phyloP scores from a whole-genome alignment of 108 stramenopile species.

The Skeletonema menzelii region DNA sequence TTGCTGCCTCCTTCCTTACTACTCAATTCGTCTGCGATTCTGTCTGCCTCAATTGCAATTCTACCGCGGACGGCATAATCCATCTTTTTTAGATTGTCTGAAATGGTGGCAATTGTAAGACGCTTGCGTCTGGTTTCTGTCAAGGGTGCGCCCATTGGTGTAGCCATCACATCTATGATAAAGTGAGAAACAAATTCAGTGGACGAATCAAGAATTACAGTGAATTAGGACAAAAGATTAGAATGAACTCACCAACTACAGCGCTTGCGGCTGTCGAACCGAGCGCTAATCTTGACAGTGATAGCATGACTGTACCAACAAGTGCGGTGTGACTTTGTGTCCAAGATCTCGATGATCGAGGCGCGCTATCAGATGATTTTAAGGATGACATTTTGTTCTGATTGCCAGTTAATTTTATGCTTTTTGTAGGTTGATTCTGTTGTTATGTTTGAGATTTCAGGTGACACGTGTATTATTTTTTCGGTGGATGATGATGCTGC shows the following conservation, averaged over 20 bases:
- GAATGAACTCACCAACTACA: background rate
- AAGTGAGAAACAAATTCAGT: background rate
- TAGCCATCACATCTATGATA: background rate
- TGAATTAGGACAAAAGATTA: background rate
- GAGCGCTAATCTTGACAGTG: slow-evolving; percentile 10
- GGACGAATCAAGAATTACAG: background rate
- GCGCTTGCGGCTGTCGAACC: slow-evolving; percentile 10
- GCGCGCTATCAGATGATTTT: background rate
- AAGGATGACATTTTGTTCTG: background rate
- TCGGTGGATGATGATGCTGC: background rate
- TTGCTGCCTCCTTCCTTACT: slow-evolving; percentile 8
- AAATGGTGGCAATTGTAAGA: slow-evolving; percentile 68
- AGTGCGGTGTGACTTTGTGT: background rate
- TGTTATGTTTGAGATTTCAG: background rate
- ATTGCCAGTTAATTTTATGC: background rate
- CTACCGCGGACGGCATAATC: slow-evolving; percentile 89
- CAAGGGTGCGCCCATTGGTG: background rate
- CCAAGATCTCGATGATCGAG: slow-evolving; percentile 2
- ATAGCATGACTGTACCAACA: slow-evolving; percentile 11
- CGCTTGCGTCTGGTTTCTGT: slow-evolving; percentile 38
- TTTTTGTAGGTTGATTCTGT: background rate
- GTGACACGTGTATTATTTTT: background rate
- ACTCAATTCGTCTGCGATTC: slow-evolving; percentile 58
- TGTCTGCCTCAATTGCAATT: slow-evolving; percentile 82
- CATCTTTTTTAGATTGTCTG: slow-evolving; percentile 63